Evolutionary conservation across 176 grass and related monocot species (phyloP).

Genomic region (Phragmites australis): DNA sequence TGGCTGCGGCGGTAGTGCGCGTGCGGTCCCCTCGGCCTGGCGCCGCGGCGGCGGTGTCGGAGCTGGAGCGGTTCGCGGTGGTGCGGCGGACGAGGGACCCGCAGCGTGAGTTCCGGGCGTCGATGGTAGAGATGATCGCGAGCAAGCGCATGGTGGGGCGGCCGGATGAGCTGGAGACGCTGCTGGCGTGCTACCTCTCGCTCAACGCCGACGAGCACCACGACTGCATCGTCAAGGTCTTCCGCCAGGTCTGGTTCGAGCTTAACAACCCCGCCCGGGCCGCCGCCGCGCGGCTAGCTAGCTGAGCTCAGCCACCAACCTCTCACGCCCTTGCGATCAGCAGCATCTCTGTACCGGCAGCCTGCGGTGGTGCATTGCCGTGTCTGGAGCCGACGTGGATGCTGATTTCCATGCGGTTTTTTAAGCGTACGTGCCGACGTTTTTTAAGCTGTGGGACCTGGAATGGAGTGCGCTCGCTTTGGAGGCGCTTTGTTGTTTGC

Average conservation of each 20-base stretch:
- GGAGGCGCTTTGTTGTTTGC: slow-evolving; percentile 23
- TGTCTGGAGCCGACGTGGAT: slow-evolving; percentile 31
- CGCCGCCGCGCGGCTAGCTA: background rate
- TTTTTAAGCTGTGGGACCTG: slow-evolving; percentile 15
- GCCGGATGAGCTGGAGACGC: slow-evolving; percentile 74
- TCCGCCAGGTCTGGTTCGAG: slow-evolving; percentile 83
- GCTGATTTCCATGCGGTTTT: slow-evolving; percentile 15
- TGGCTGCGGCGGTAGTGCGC: slow-evolving; percentile 32
- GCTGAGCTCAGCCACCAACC: background rate
- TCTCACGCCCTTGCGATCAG: background rate
- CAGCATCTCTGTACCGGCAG: background rate
- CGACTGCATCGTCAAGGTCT: slow-evolving; percentile 89
- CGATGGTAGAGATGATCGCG: slow-evolving; percentile 88
- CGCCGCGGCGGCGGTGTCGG: slow-evolving; percentile 22
- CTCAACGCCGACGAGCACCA: slow-evolving; percentile 91
- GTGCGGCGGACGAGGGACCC: slow-evolving; percentile 77
- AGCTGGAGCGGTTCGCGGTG: slow-evolving; percentile 72
- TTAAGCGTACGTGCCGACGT: slow-evolving; percentile 29
- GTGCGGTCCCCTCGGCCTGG: slow-evolving; percentile 41
- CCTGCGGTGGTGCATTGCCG: background rate
- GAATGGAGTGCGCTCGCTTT: slow-evolving; percentile 7
- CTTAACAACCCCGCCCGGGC: slow-evolving; percentile 55
- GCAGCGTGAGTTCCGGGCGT: slow-evolving; percentile 69
- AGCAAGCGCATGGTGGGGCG: slow-evolving; percentile 74
- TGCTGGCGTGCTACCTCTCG: slow-evolving; percentile 87